Conservation (phyloP, 257 asterid genomes). For the Eustoma russellianum region DNA sequence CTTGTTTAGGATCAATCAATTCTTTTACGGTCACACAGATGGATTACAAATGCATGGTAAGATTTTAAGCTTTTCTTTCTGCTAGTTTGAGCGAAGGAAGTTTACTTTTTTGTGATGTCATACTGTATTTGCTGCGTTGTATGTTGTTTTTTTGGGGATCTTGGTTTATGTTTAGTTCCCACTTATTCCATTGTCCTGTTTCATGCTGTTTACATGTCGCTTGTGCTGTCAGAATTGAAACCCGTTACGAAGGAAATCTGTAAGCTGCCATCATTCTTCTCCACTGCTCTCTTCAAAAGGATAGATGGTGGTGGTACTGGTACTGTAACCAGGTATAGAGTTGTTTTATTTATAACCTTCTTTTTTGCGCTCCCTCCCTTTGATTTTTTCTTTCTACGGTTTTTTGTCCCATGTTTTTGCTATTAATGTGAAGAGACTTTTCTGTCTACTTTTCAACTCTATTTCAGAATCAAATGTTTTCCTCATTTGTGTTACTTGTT, state of each 20-base stretch:
- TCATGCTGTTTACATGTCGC: conserved; percentile 5
- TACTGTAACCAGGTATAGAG: conserved; percentile 63
- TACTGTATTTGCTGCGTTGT: background rate
- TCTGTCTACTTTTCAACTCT: no score
- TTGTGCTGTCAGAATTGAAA: conserved; percentile 70
- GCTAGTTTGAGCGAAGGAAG: background rate
- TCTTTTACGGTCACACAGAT: conserved; percentile 83
- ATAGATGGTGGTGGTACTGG: conserved; percentile 71
- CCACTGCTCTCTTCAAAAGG: conserved; percentile 67
- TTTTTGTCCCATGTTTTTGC: no score
- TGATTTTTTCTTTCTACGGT: no score
- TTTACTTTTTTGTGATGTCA: background rate
- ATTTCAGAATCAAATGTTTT: no score
- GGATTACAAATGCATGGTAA: conserved; percentile 90
- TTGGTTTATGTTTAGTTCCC: background rate
- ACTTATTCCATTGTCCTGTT: conserved; percentile 1
- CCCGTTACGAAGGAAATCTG: conserved; percentile 89
- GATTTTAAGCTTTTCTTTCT: conserved; percentile 16
- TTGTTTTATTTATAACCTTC: background rate
- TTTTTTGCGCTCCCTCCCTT: no score
- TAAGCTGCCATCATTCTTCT: conserved; percentile 98
- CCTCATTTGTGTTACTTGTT: no score
- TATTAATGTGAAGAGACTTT: no score
- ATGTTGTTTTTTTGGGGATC: background rate
- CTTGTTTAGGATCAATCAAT: conserved; percentile 88